Evolutionary conservation across 2,329 filamentous ascomycete genomes (phyloP).

Genomic region (Colletotrichum tofieldiae): DNA sequence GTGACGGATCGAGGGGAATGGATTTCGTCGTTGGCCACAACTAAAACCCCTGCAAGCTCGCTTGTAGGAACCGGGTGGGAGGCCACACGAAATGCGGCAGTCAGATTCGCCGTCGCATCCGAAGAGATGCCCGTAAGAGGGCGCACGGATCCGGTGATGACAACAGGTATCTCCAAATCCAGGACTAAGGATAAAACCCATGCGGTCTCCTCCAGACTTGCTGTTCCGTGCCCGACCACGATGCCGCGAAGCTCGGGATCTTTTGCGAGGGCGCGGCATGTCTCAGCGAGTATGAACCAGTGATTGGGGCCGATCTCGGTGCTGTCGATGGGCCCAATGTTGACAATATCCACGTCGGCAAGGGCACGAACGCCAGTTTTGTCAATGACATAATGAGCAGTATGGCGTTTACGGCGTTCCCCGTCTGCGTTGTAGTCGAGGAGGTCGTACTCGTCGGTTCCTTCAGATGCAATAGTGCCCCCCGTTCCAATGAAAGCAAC

Average conservation of each 20-base stretch:
- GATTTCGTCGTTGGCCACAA: constrained; percentile 31
- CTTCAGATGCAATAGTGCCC: constrained; percentile 23
- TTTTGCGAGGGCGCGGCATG: neutral
- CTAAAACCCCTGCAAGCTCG: constrained; percentile 2
- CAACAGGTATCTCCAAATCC: neutral
- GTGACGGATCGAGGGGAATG: constrained; percentile 22
- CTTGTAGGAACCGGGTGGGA: neutral
- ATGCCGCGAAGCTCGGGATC: constrained; percentile 6
- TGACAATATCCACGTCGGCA: neutral
- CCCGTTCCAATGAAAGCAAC: constrained; percentile 25
- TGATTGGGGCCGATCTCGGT: neutral
- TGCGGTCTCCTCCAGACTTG: constrained; percentile 32
- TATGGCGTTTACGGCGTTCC: constrained; percentile 4
- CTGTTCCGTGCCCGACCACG: constrained; percentile 32
- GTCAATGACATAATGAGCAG: neutral
- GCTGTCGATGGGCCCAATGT: constrained; percentile 21
- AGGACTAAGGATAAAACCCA: constrained; percentile 24
- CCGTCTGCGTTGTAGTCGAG: constrained; percentile 22
- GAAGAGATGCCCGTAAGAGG: constrained; percentile 24
- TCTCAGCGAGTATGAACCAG: constrained; percentile 11
- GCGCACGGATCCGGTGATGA: constrained; percentile 27
- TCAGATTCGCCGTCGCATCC: constrained; percentile 27
- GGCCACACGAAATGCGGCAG: constrained; percentile 30
- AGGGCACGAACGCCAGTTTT: constrained; percentile 1
- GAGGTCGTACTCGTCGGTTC: constrained; percentile 15